A percentile compares a stretch with the other conserved stretches of the same genome.
phyloP scores from a whole-genome alignment of 202 grass and related monocot genomes.

The Elaeis oleifera region DNA sequence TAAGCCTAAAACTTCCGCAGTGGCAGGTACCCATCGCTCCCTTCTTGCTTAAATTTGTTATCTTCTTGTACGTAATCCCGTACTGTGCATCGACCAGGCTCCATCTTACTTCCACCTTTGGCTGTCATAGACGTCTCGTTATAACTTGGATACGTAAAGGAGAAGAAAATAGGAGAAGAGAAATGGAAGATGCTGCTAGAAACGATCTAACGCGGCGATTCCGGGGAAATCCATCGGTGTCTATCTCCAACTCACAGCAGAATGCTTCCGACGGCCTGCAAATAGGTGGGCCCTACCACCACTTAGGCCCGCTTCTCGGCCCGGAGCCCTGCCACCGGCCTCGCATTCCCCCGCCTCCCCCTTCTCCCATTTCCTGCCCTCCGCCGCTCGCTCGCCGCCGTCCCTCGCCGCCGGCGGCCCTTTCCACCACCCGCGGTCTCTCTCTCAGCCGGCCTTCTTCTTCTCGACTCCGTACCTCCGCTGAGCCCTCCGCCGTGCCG shows the following conservation, averaged over 20 bases:
- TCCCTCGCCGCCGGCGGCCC: neutral
- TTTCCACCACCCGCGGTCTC: conserved; percentile 2
- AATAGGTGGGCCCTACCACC: neutral
- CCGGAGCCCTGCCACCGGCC: neutral
- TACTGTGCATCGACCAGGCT: too few species aligned
- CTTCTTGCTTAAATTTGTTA: too few species aligned
- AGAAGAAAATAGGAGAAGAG: too few species aligned
- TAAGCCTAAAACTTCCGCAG: too few species aligned
- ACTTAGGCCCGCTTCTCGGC: neutral
- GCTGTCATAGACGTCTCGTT: too few species aligned
- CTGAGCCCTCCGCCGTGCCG: neutral
- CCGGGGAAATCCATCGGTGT: neutral
- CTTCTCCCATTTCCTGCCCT: neutral
- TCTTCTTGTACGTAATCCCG: too few species aligned
- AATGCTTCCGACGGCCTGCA: neutral
- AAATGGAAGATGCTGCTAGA: too few species aligned
- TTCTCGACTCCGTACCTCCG: conserved; percentile 1
- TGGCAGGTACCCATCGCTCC: too few species aligned
- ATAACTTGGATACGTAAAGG: too few species aligned
- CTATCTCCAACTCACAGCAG: neutral
- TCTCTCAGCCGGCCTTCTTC: conserved; percentile 12
- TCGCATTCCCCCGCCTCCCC: conserved; percentile 5
- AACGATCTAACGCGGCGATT: conserved; percentile 2
- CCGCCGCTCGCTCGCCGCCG: neutral
- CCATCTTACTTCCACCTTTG: too few species aligned